These are phyloP conservation scores for Areca catechu DNA, from an alignment of 176 grass and related monocot species.

Conservation along the genomic window DNA sequence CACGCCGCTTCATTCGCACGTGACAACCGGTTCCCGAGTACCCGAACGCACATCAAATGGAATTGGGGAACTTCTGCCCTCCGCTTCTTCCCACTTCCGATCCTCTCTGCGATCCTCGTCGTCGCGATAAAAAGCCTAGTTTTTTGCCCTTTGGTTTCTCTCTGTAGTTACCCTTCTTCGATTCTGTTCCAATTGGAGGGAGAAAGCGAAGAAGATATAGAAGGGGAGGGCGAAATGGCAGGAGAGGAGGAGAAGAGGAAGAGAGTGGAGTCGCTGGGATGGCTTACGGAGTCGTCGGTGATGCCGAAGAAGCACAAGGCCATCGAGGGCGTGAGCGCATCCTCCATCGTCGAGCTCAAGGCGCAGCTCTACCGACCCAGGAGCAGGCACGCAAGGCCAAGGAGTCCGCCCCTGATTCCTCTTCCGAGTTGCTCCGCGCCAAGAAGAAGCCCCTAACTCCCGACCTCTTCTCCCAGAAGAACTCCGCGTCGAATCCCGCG, in stretches of 20 bases:
- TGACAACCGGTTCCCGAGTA: no score
- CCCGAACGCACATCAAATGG: no score
- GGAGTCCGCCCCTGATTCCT: slow-evolving; percentile 24
- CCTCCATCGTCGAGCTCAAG: slow-evolving; percentile 92
- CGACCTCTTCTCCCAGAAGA: slow-evolving; percentile 59
- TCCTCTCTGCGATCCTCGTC: no score
- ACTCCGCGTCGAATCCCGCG: slow-evolving; percentile 56
- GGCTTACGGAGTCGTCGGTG: slow-evolving; percentile 88
- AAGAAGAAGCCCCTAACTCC: slow-evolving; percentile 35
- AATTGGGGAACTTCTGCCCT: no score
- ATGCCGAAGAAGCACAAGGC: slow-evolving; percentile 98
- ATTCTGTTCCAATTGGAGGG: neutral
- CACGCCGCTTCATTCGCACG: no score
- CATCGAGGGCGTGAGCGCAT: slow-evolving; percentile 87
- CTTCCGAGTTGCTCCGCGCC: slow-evolving; percentile 56
- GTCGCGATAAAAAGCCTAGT: no score
- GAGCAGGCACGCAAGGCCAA: slow-evolving; percentile 62
- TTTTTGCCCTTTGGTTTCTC: no score
- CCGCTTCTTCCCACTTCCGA: no score
- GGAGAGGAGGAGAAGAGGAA: slow-evolving; percentile 22
- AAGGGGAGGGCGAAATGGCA: slow-evolving; percentile 3
- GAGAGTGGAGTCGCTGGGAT: slow-evolving; percentile 83
- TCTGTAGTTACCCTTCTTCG: no score
- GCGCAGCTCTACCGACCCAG: slow-evolving; percentile 87
- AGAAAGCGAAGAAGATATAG: neutral